Evolutionary conservation across 768 basidiomycete species (phyloP), one percentile per base, ranked within the genome.

Genomic region (Cystobasidium tubakii): DNA sequence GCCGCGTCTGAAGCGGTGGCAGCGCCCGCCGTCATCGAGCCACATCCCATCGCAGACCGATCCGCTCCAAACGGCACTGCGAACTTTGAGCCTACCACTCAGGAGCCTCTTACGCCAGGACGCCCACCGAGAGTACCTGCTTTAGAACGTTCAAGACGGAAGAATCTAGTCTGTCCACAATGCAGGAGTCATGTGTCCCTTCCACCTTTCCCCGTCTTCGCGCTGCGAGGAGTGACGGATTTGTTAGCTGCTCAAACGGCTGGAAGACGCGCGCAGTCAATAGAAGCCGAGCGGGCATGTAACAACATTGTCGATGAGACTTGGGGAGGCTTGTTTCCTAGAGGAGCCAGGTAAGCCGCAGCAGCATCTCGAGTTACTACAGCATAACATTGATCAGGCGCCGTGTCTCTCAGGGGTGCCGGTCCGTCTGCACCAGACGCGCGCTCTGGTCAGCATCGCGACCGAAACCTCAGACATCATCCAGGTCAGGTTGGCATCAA

Each of bases 151-250:
- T 54, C 69, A 2, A 71, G 55, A 19, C 29, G 43, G 10, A 23
- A 36, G 31, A 71, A 71, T 60, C 39, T 71, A 53, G 55, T 62
- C 53, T 71, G 69, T 36, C 69, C 69, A 23, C 69, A 71, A 39
- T 71, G 69, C 55, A 7, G 69, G 21, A 62, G 33, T 33, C 33
- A 31, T n/a, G 27, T 71, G 10, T 12, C 31, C 27, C 53, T 71
- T 6, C 69, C 69, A 25, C 69, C 69, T 31, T 71, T 71, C 39
- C 69, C 69, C 34, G 39, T 71, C 25, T 71, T 71, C 55, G 39
- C 53, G 2, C 29, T 71, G 7, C 23, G 55, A 60, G 69, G 54
- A 1, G 46, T 71, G 27, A 29, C 27, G 1, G 25, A 71, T n/a
- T 19, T 60, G 17, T 7, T 60, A 27, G 9, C 33, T 23, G 55